Evolutionary conservation across 306 rosid species (phyloP), one percentile per base, ranked within the genome.

Genomic region (Calophaca sinica): DNA sequence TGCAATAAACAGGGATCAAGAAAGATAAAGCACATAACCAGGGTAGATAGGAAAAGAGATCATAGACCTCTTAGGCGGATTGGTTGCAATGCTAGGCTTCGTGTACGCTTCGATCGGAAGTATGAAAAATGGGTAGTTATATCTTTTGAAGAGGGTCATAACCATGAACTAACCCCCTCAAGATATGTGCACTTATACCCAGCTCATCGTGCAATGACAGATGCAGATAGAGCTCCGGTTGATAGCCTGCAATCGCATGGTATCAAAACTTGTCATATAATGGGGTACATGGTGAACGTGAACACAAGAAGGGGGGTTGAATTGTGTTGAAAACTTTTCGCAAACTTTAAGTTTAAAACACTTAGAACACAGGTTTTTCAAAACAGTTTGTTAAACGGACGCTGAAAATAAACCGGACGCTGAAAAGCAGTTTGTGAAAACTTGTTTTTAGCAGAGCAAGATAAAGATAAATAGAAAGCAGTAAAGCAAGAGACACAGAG

Each of bases 101-200:
- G 5, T 1, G 38, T 66, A 4, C 36, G 9, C 15, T 26, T 1
- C 1, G n/a, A n/a, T n/a, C n/a, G n/a, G n/a, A n/a, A n/a, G n/a
- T n/a, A n/a, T n/a, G n/a, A 12, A 28, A 66, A 12, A 0, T 9
- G 2, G 0, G 3, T 4, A 65, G 2, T 5, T 66, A 7, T 7
- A 5, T 4, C 4, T 0, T 65, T 65, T 28, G 41, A 26, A 5
- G 39, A 26, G 9, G 1, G 4, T 1, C 72, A 66, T 5, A 20
- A 66, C 39, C 72, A 45, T 66, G 26, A 45, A 15, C 8, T 45
- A n/a, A n/a, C n/a, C n/a, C n/a, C n/a, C n/a, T n/a, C n/a, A n/a
- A n/a, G n/a, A n/a, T n/a, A n/a, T n/a, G 13, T 65, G 1, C 41
- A 39, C 11, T 2, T 66, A 2, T 12, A 45, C 9, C 57, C 44